Percentiles rank a stretch among this genome's conserved stretches.
phyloP scores from a whole-genome alignment of 2,329 filamentous ascomycete species.

The Aureobasidium sp. region DNA sequence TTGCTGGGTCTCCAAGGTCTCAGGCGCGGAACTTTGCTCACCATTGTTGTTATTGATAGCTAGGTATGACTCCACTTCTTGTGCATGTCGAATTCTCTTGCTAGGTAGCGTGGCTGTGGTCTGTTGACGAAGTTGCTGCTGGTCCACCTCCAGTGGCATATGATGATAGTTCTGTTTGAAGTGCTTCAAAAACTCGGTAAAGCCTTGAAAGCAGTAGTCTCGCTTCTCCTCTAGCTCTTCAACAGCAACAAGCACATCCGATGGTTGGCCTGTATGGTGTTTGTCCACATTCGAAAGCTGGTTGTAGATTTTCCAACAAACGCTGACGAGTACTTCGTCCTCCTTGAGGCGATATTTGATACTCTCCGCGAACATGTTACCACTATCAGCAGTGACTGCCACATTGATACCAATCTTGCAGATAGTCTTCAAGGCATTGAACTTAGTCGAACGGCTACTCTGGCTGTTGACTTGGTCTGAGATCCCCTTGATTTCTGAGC shows the following conservation, averaged over 20 bases:
- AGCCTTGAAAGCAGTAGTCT: slow-evolving; percentile 6
- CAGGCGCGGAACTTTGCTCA: background rate
- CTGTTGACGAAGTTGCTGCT: background rate
- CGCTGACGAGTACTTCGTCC: slow-evolving; percentile 4
- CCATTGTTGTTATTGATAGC: background rate
- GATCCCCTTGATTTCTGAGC: background rate
- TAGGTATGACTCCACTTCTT: background rate
- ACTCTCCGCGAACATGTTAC: background rate
- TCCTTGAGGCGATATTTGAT: slow-evolving; percentile 3
- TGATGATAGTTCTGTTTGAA: background rate
- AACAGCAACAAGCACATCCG: background rate
- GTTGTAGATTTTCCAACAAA: slow-evolving; percentile 1
- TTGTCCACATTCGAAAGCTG: background rate
- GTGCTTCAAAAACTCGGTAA: background rate
- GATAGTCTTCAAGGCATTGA: background rate
- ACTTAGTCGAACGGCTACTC: background rate
- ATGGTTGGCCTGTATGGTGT: background rate
- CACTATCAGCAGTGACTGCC: background rate
- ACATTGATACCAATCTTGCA: background rate
- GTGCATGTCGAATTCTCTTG: background rate
- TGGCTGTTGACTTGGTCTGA: background rate
- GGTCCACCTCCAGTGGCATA: background rate
- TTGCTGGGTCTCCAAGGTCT: background rate
- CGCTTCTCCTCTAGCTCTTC: background rate
- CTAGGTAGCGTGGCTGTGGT: background rate